phyloP scores from a whole-genome alignment of 306 rosid species.

The Sesbania bispinosa region DNA sequence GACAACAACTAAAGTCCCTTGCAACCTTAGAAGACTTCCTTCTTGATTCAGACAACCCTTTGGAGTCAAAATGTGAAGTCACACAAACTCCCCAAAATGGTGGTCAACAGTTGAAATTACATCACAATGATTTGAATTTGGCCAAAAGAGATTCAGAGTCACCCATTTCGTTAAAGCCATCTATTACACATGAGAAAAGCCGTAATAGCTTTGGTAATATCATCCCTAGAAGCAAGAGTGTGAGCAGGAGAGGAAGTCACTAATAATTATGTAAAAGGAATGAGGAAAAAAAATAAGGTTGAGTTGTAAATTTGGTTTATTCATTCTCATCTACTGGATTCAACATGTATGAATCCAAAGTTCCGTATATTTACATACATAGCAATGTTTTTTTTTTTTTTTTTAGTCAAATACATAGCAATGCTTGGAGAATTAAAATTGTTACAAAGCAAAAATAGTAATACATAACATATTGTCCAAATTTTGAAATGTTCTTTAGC shows the following conservation, averaged over 20 bases:
- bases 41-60: conserved; percentile 45
- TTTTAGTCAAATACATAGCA: conserved; percentile 22
- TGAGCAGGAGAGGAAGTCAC: conserved; percentile 25
- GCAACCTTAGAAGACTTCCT: conserved; percentile 66
- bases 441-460: conserved; percentile 15
- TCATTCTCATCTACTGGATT: conserved; percentile 22
- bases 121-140: conserved; percentile 13
- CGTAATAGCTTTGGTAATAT: conserved; percentile 36
- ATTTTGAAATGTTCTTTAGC: background rate
- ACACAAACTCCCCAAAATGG: conserved; percentile 20
- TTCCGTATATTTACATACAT: conserved; percentile 28
- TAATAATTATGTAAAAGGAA: conserved; percentile 8
- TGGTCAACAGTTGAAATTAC: conserved; percentile 26
- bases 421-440: conserved; percentile 17
- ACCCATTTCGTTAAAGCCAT: conserved; percentile 29
- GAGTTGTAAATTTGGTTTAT: conserved; percentile 37
- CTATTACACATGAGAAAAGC: conserved; percentile 30
- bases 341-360: conserved; percentile 23
- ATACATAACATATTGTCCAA: conserved; percentile 23
- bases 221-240: conserved; percentile 38
- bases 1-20: conserved; percentile 61
- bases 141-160: conserved; percentile 24
- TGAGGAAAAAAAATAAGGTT: conserved; percentile 15
- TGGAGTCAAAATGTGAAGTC: conserved; percentile 26
- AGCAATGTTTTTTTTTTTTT: too few relatives aligned